These are phyloP conservation scores for Catunica adiposa DNA, from an alignment of 2,329 filamentous ascomycete species.

Conservation along the genomic window DNA sequence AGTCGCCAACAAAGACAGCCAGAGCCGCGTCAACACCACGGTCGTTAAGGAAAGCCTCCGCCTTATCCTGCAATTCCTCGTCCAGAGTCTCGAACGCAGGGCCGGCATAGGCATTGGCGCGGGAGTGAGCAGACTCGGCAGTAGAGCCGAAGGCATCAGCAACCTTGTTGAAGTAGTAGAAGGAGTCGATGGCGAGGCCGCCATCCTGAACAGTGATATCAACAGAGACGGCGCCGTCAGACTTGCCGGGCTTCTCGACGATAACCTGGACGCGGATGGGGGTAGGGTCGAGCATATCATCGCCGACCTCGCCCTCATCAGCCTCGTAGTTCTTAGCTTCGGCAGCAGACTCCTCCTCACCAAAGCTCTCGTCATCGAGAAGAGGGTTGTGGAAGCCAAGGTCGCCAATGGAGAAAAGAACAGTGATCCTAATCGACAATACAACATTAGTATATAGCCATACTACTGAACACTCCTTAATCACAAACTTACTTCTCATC, in stretches of 20 bases:
- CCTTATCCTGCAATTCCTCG: slow-evolving; percentile 79
- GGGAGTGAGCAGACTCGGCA: slow-evolving; percentile 60
- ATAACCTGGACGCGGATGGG: slow-evolving; percentile 74
- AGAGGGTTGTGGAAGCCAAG: slow-evolving; percentile 50
- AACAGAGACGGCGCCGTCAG: slow-evolving; percentile 59
- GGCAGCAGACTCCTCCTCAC: slow-evolving; percentile 35
- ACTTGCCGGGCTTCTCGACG: slow-evolving; percentile 67
- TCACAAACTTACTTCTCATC: slow-evolving; percentile 61
- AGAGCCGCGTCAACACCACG: slow-evolving; percentile 75
- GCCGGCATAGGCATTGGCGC: slow-evolving; percentile 69
- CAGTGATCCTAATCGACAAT: slow-evolving; percentile 37
- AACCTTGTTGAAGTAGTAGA: slow-evolving; percentile 70
- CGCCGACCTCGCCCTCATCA: slow-evolving; percentile 34
- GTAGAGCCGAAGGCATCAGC: slow-evolving; percentile 60
- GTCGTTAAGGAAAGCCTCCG: slow-evolving; percentile 91
- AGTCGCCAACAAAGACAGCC: slow-evolving; percentile 83
- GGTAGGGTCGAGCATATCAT: slow-evolving; percentile 31
- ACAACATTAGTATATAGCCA: slow-evolving; percentile 7
- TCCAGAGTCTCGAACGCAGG: slow-evolving; percentile 89
- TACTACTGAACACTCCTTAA: slow-evolving; percentile 5
- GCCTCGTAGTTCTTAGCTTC: slow-evolving; percentile 40
- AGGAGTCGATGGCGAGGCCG: slow-evolving; percentile 71
- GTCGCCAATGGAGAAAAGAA: slow-evolving; percentile 74
- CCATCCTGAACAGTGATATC: slow-evolving; percentile 78
- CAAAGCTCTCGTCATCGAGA: slow-evolving; percentile 37